These are phyloP conservation scores for Silybum marianum DNA, from an alignment of 129 eudicot species.

Conservation along the genomic window DNA sequence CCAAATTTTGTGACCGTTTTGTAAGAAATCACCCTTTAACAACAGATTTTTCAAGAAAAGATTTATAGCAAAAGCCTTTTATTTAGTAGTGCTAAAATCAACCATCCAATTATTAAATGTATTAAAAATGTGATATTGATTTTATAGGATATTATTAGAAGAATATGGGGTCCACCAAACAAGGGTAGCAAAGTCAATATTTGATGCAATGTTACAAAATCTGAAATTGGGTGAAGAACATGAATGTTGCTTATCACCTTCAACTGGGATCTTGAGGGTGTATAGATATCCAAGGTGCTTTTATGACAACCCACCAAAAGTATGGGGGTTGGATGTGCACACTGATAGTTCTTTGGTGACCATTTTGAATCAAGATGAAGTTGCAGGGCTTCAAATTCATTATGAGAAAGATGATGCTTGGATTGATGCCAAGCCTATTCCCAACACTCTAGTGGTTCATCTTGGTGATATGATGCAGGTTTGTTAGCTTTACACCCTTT, in stretches of 20 bases:
- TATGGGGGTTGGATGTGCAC: conserved; percentile 75
- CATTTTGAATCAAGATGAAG: conserved; percentile 67
- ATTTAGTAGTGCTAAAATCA: too few relatives aligned
- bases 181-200: conserved; percentile 56
- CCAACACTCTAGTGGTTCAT: conserved; percentile 62
- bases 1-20: too few relatives aligned
- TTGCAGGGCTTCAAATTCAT: conserved; percentile 77
- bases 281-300: conserved; percentile 62
- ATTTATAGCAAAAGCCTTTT: too few relatives aligned
- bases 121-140: too few relatives aligned
- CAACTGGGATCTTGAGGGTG: conserved; percentile 61
- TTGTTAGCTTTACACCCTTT: background rate
- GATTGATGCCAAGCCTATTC: conserved; percentile 64
- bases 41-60: too few relatives aligned
- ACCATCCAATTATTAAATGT: too few relatives aligned
- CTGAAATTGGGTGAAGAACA: conserved; percentile 32
- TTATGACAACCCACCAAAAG: conserved; percentile 26
- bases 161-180: conserved; percentile 67
- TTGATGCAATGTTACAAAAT: conserved; percentile 44
- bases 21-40: too few relatives aligned
- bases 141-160: conserved; percentile 37
- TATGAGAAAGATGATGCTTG: conserved; percentile 47
- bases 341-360: conserved; percentile 89
- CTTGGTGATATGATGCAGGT: conserved; percentile 97
- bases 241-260: conserved; percentile 42